phyloP scores from a whole-genome alignment of 202 grass and related monocot species.

The Hordeum pubiflorum region DNA sequence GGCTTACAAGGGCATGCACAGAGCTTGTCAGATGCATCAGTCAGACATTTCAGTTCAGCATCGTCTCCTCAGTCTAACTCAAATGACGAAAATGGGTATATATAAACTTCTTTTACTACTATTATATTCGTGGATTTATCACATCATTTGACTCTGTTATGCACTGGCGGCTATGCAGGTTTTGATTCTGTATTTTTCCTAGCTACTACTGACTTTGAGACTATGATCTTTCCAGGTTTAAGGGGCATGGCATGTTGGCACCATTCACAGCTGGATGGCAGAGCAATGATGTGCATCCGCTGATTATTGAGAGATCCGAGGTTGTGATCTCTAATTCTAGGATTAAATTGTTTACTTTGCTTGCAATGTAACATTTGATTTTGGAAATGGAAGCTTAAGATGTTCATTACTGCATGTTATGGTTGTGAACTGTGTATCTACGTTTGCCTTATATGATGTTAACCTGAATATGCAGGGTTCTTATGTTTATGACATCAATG shows the following conservation, averaged over 20 bases:
- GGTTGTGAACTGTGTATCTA: neutral
- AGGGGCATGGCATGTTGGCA: constrained; percentile 90
- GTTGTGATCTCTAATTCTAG: constrained; percentile 29
- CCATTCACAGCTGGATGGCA: constrained; percentile 98
- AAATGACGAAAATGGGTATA: constrained; percentile 69
- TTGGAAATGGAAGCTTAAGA: constrained; percentile 3
- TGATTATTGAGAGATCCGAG: constrained; percentile 82
- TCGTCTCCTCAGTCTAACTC: constrained; percentile 38
- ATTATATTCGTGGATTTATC: neutral
- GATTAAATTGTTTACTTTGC: neutral
- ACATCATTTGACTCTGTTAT: neutral
- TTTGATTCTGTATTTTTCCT: neutral
- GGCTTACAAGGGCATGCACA: constrained; percentile 29
- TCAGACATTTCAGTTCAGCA: constrained; percentile 56
- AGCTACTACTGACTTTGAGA: neutral
- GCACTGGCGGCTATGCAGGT: neutral
- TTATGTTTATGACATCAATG: constrained; percentile 84
- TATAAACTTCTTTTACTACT: neutral
- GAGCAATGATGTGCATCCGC: constrained; percentile 67
- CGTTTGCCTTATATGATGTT: neutral
- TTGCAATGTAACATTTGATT: neutral
- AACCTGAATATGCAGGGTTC: constrained; percentile 49
- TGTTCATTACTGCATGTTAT: neutral
- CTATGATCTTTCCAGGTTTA: constrained; percentile 48
- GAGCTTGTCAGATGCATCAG: constrained; percentile 18